A percentile compares a stretch with the other conserved stretches of the same genome.
These are phyloP conservation scores for Sodiomyces alkalinus DNA, from an alignment of 2,329 filamentous ascomycete species.

Conservation along the genomic window DNA sequence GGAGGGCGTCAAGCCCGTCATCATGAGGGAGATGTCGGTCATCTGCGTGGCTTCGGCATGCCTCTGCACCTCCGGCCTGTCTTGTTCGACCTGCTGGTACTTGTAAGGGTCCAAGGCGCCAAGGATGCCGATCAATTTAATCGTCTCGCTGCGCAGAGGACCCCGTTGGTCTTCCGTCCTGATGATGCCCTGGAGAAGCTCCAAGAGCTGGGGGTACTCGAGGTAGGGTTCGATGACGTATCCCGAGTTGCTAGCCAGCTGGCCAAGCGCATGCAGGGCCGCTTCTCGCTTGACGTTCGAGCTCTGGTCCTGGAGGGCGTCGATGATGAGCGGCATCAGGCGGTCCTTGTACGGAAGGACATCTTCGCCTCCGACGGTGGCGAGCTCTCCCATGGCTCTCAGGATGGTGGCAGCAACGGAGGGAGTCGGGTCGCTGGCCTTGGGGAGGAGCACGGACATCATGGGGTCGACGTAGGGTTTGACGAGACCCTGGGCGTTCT, in stretches of 20 bases:
- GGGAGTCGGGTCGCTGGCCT: conserved; percentile 70
- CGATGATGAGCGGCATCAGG: conserved; percentile 89
- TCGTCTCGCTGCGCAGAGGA: conserved; percentile 78
- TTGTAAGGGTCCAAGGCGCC: conserved; percentile 93
- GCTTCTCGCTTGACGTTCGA: conserved; percentile 83
- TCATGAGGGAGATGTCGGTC: conserved; percentile 93
- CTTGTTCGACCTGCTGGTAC: conserved; percentile 87
- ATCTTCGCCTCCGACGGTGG: conserved; percentile 83
- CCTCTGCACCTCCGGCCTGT: conserved; percentile 65
- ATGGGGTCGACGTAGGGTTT: conserved; percentile 96
- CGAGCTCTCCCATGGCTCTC: conserved; percentile 85
- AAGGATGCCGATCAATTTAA: conserved; percentile 89
- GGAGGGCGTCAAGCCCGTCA: conserved; percentile 90
- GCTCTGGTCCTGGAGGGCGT: conserved; percentile 85
- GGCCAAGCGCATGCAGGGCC: conserved; percentile 76
- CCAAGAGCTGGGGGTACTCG: conserved; percentile 86
- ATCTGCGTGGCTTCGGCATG: conserved; percentile 48
- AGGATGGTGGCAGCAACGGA: conserved; percentile 91
- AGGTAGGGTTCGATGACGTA: conserved; percentile 96
- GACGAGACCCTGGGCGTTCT: conserved; percentile 83
- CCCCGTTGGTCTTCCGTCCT: conserved; percentile 77
- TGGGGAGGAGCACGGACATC: conserved; percentile 85
- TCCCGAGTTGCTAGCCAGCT: conserved; percentile 87
- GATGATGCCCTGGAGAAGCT: conserved; percentile 86
- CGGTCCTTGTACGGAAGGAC: conserved; percentile 85